phyloP scores from a whole-genome alignment of 768 basidiomycete species.

The Hemileccinum impolitum region DNA sequence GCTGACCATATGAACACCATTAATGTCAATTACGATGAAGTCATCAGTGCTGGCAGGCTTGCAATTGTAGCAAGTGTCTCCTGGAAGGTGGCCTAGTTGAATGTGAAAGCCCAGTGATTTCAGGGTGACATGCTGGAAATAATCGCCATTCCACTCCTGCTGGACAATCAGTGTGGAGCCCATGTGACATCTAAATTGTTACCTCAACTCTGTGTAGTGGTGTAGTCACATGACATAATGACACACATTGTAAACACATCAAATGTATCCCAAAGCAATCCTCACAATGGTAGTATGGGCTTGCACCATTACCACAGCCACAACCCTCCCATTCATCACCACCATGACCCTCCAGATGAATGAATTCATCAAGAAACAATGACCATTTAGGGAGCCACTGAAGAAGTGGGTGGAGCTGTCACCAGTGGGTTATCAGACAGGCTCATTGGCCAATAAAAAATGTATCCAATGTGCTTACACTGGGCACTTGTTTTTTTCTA shows the following conservation, averaged over 20 bases:
- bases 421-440: too few species aligned
- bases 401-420: neutral
- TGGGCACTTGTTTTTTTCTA: neutral
- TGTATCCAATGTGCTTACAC: neutral
- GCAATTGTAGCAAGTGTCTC: slow-evolving; percentile 3
- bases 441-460: neutral
- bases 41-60: neutral
- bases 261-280: slow-evolving; percentile 9
- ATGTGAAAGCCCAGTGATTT: slow-evolving; percentile 16
- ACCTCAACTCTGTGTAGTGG: slow-evolving; percentile 19
- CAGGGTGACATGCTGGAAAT: slow-evolving; percentile 10
- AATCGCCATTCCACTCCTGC: slow-evolving; percentile 18
- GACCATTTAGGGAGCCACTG: neutral
- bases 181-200: neutral
- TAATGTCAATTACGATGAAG: slow-evolving; percentile 19
- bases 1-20: slow-evolving; percentile 1
- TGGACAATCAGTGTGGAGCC: neutral
- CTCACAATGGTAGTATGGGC: neutral
- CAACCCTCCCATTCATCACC: neutral
- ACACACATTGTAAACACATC: slow-evolving; percentile 3
- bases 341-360: slow-evolving; percentile 2
- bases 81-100: slow-evolving; percentile 19
- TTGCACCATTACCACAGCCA: neutral
- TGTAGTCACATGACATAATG: slow-evolving; percentile 1
- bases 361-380: slow-evolving; percentile 1